phyloP scores from a whole-genome alignment of 2,329 filamentous ascomycete species.

The Clarireedia monteithiana region DNA sequence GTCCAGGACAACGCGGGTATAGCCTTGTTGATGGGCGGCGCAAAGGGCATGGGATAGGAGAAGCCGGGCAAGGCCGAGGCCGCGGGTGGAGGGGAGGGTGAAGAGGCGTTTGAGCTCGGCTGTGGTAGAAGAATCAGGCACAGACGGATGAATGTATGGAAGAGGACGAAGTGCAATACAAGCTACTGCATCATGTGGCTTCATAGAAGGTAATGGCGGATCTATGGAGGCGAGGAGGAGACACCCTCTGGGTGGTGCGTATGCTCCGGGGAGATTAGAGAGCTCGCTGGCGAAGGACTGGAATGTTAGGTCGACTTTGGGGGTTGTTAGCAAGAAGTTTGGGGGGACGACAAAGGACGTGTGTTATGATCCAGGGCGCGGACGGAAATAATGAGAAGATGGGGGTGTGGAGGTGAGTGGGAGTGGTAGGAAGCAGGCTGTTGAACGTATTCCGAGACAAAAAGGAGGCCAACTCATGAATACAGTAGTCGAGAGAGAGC shows the following conservation, averaged over 20 bases:
- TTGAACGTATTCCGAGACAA: no score
- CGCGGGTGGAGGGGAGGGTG: constrained; percentile 30
- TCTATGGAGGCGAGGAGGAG: constrained; percentile 37
- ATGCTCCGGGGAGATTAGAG: constrained; percentile 44
- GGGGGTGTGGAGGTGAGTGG: no score
- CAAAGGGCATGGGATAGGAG: background rate
- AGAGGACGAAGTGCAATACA: background rate
- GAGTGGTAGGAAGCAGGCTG: no score
- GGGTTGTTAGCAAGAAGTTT: no score
- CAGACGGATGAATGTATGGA: background rate
- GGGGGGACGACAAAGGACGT: no score
- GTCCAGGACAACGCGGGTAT: background rate
- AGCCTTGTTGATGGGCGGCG: background rate
- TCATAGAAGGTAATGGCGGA: background rate
- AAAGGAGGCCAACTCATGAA: background rate
- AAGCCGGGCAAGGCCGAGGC: background rate
- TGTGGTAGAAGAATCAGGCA: background rate
- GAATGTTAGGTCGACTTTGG: constrained; percentile 45
- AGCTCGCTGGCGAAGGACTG: constrained; percentile 48
- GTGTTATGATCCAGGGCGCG: background rate
- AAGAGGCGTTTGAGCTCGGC: constrained; percentile 53
- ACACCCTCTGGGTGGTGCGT: constrained; percentile 37
- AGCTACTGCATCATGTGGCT: background rate
- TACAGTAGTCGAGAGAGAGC: background rate
- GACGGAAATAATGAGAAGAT: no score